Conservation (phyloP, 2,329 filamentous ascomycete genomes). For the Paraphoma chrysanthemicola region DNA sequence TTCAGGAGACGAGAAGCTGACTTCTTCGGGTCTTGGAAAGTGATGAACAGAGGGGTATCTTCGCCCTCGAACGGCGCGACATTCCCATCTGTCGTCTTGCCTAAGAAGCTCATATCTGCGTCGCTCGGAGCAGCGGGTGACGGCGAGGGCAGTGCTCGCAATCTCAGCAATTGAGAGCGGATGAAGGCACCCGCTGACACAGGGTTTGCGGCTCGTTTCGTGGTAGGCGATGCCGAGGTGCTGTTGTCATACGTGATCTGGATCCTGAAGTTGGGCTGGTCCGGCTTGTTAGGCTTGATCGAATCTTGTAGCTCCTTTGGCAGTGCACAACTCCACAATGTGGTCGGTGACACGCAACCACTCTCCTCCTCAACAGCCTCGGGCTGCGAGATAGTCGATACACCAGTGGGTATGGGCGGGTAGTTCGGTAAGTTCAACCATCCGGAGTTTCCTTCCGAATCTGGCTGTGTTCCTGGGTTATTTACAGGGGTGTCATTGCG, state of each 20-base stretch:
- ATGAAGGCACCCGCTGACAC: constrained; percentile 48
- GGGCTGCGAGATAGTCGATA: constrained; percentile 78
- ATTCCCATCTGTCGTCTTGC: constrained; percentile 82
- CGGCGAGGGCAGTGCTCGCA: constrained; percentile 50
- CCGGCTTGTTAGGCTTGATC: constrained; percentile 67
- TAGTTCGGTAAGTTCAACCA: constrained; percentile 90
- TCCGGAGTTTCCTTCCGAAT: constrained; percentile 42
- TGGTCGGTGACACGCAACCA: constrained; percentile 74
- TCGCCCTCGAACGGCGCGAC: constrained; percentile 78
- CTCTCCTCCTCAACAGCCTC: constrained; percentile 69
- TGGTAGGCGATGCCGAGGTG: constrained; percentile 42
- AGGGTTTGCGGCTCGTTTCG: constrained; percentile 68
- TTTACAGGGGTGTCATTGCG: constrained; percentile 45
- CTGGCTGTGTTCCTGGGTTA: constrained; percentile 18
- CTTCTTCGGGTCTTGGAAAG: constrained; percentile 61
- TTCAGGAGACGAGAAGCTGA: constrained; percentile 42
- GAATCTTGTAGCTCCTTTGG: constrained; percentile 77
- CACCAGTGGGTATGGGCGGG: constrained; percentile 84
- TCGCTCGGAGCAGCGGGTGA: constrained; percentile 65
- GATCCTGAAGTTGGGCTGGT: constrained; percentile 80
- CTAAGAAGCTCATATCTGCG: constrained; percentile 79
- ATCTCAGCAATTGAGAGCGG: constrained; percentile 34
- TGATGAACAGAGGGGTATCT: constrained; percentile 87
- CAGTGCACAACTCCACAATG: constrained; percentile 85
- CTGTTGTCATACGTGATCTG: constrained; percentile 71